These are phyloP conservation scores for Populus hybrid DNA, from an alignment of 441 rosid genomes.

Conservation along the genomic window DNA sequence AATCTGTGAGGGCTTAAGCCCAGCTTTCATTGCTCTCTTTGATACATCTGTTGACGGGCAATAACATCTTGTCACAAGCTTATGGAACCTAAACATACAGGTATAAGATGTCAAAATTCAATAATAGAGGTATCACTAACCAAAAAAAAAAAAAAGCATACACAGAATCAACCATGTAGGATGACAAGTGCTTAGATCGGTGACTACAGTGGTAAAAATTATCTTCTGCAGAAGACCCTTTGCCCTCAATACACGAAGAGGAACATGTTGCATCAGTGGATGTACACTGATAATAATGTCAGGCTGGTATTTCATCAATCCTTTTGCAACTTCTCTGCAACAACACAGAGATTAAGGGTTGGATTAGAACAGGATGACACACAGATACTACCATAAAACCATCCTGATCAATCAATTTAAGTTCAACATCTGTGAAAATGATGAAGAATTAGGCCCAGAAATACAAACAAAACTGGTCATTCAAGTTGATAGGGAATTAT, in stretches of 20 bases:
- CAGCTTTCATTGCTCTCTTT: slow-evolving; percentile 86
- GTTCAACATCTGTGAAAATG: neutral
- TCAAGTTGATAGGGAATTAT: neutral
- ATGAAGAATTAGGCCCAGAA: neutral
- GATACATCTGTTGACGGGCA: slow-evolving; percentile 92
- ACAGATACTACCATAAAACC: neutral
- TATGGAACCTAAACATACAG: slow-evolving; percentile 72
- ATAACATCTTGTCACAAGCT: slow-evolving; percentile 97
- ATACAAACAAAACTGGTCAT: neutral
- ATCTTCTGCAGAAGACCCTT: slow-evolving; percentile 86
- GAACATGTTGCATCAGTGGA: slow-evolving; percentile 98
- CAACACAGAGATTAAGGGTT: slow-evolving; percentile 10
- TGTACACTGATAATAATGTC: slow-evolving; percentile 93
- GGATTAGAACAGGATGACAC: neutral
- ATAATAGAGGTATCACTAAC: slow-evolving; percentile 13
- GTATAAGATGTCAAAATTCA: slow-evolving; percentile 13
- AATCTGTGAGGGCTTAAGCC: slow-evolving; percentile 71
- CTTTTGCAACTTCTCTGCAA: slow-evolving; percentile 86
- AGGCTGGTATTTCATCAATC: slow-evolving; percentile 95
- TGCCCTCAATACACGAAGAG: slow-evolving; percentile 85
- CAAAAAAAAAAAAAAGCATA: neutral
- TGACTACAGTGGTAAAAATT: slow-evolving; percentile 87
- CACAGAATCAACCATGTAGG: slow-evolving; percentile 76
- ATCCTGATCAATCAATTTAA: neutral
- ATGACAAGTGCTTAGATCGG: slow-evolving; percentile 97